These are phyloP conservation scores for Aspergillus tanneri DNA, from an alignment of 2,329 filamentous ascomycete species.

Conservation along the genomic window DNA sequence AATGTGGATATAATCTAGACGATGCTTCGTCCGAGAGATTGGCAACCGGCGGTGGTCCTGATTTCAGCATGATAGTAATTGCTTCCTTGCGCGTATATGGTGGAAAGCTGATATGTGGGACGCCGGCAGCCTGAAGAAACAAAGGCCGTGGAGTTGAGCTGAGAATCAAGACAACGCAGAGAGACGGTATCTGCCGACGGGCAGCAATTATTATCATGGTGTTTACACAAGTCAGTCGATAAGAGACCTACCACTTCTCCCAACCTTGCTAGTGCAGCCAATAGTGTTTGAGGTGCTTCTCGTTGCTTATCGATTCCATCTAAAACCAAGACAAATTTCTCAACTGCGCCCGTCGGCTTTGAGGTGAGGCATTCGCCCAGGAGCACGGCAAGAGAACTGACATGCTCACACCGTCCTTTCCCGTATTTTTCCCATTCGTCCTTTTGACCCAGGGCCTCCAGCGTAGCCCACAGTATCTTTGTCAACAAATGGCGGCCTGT, in stretches of 20 bases:
- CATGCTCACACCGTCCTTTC: constrained; percentile 70
- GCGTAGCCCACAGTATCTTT: constrained; percentile 45
- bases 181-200: constrained; percentile 65
- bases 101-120: constrained; percentile 78
- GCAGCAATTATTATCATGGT: background rate
- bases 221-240: background rate
- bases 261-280: constrained; percentile 77
- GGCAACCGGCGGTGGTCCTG: constrained; percentile 43
- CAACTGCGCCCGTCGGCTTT: constrained; percentile 25
- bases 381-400: constrained; percentile 73
- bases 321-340: constrained; percentile 76
- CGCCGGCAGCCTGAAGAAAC: constrained; percentile 67
- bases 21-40: constrained; percentile 31
- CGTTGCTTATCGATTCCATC: constrained; percentile 84
- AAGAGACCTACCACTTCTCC: constrained; percentile 68
- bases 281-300: constrained; percentile 73
- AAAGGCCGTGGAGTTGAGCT: constrained; percentile 65
- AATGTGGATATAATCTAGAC: constrained; percentile 58
- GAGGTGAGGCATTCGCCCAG: constrained; percentile 51
- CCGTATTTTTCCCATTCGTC: constrained; percentile 47
- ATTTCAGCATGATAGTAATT: constrained; percentile 69
- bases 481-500: constrained; percentile 47
- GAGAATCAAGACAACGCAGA: constrained; percentile 75
- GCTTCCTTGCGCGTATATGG: constrained; percentile 80
- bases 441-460: constrained; percentile 37